These are phyloP conservation scores for Aquilaria malaccensis DNA, from an alignment of 345 rosid genomes.

Conservation along the genomic window DNA sequence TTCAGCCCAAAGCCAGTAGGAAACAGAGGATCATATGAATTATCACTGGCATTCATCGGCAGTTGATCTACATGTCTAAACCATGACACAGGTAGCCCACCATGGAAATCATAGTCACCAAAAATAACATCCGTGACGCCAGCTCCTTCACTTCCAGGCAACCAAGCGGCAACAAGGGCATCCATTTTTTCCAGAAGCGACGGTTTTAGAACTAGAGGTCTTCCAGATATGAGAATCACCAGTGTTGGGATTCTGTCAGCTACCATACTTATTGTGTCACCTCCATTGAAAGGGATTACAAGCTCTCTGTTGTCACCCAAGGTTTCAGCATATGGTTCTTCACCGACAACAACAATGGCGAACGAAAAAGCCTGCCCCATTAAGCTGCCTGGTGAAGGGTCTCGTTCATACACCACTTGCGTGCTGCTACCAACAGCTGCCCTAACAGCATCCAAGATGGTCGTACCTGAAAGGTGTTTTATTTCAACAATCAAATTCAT, in stretches of 20 bases:
- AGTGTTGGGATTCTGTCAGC: constrained; percentile 60
- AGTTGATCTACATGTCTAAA: constrained; percentile 45
- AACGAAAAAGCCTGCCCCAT: constrained; percentile 35
- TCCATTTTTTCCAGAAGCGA: constrained; percentile 47
- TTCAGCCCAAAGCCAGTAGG: constrained; percentile 65
- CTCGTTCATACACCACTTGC: constrained; percentile 51
- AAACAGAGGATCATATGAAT: constrained; percentile 54
- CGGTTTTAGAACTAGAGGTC: constrained; percentile 64
- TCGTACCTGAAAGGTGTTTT: constrained; percentile 40
- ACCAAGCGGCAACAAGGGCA: constrained; percentile 83
- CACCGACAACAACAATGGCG: constrained; percentile 79
- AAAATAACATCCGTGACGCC: constrained; percentile 65
- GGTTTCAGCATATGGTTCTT: constrained; percentile 67
- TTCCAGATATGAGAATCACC: constrained; percentile 59
- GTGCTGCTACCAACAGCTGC: constrained; percentile 51
- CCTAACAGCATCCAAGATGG: constrained; percentile 69
- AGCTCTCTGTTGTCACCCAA: constrained; percentile 55
- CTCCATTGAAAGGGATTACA: constrained; percentile 55
- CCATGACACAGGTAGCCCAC: constrained; percentile 76
- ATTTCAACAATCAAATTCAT: no score
- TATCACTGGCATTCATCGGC: constrained; percentile 35
- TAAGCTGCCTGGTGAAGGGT: constrained; percentile 55
- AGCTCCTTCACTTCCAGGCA: constrained; percentile 76
- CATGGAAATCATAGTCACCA: constrained; percentile 53
- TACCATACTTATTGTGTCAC: constrained; percentile 34